phyloP scores from a whole-genome alignment of 768 basidiomycete species.

The Cyathus striatus region DNA sequence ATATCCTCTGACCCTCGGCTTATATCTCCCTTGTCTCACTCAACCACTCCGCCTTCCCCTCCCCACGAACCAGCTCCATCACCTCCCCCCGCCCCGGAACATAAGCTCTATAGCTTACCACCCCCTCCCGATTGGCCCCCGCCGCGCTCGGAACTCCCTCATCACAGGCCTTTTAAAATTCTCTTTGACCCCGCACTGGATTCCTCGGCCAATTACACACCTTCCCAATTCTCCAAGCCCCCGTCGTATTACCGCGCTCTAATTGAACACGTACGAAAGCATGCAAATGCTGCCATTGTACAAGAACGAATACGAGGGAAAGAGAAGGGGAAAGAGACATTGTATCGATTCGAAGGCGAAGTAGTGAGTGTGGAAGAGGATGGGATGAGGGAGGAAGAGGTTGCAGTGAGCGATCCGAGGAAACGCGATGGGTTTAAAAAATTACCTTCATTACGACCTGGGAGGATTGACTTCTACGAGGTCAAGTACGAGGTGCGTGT shows the following conservation, averaged over 20 bases:
- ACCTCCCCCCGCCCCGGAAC: slow-evolving; percentile 25
- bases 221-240: slow-evolving; percentile 9
- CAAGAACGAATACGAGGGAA: slow-evolving; percentile 54
- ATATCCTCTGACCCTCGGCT: slow-evolving; percentile 17
- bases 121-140: slow-evolving; percentile 56
- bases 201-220: slow-evolving; percentile 10
- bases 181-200: slow-evolving; percentile 60
- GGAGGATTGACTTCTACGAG: slow-evolving; percentile 33
- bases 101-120: slow-evolving; percentile 17
- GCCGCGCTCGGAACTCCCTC: slow-evolving; percentile 40
- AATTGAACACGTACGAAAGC: slow-evolving; percentile 33
- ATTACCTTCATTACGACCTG: slow-evolving; percentile 12
- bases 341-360: slow-evolving; percentile 53
- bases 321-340: slow-evolving; percentile 55
- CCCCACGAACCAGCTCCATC: slow-evolving; percentile 24
- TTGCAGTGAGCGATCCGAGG: slow-evolving; percentile 50
- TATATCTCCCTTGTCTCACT: slow-evolving; percentile 23
- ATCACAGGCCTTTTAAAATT: slow-evolving; percentile 49
- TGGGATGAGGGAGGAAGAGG: slow-evolving; percentile 25
- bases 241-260: slow-evolving; percentile 28
- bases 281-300: slow-evolving; percentile 19
- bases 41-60: slow-evolving; percentile 29
- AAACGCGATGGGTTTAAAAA: slow-evolving; percentile 29
- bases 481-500: slow-evolving; percentile 50
- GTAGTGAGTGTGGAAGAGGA: slow-evolving; percentile 33